Evolutionary conservation across 805 yeast genomes (phyloP).

Genomic region (Yarrowia phangngaensis): DNA sequence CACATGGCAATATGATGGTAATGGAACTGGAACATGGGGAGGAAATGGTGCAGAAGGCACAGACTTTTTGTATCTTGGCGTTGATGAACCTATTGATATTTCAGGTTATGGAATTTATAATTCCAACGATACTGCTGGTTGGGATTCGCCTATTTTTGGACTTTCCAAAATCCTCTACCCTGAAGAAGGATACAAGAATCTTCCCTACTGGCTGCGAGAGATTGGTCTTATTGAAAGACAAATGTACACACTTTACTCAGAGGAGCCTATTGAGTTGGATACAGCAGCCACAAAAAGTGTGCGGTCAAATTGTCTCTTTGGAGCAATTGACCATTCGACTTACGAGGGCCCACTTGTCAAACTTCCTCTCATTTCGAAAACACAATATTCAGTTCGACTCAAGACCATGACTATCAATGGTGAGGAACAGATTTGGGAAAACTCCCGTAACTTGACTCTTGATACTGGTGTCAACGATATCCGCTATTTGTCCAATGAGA

Average conservation of each 20-base stretch:
- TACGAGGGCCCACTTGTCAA: slow-evolving; percentile 16
- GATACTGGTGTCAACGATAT: slow-evolving; percentile 20
- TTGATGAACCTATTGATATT: not conserved
- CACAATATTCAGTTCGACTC: slow-evolving; percentile 19
- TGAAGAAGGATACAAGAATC: slow-evolving; percentile 19
- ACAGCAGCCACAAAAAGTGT: slow-evolving; percentile 9
- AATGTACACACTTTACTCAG: slow-evolving; percentile 6
- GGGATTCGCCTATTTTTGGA: slow-evolving; percentile 18
- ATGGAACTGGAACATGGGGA: slow-evolving; percentile 19
- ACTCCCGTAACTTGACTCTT: slow-evolving; percentile 17
- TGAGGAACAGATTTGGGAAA: slow-evolving; percentile 5
- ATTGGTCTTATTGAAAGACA: slow-evolving; percentile 10
- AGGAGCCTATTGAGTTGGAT: slow-evolving; percentile 21
- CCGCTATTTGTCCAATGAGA: slow-evolving; percentile 15
- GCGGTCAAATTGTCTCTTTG: slow-evolving; percentile 5
- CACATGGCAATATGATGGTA: not conserved
- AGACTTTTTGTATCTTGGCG: slow-evolving; percentile 7
- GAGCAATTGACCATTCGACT: slow-evolving; percentile 12
- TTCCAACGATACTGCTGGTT: slow-evolving; percentile 20
- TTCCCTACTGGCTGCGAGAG: slow-evolving; percentile 19
- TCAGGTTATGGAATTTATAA: slow-evolving; percentile 17
- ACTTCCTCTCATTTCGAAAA: slow-evolving; percentile 8
- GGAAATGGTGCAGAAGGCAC: slow-evolving; percentile 20
- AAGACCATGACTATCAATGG: slow-evolving; percentile 18
- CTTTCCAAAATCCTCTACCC: slow-evolving; percentile 13